These are phyloP conservation scores for Barbarea vulgaris DNA, from an alignment of 345 rosid species.

Conservation along the genomic window DNA sequence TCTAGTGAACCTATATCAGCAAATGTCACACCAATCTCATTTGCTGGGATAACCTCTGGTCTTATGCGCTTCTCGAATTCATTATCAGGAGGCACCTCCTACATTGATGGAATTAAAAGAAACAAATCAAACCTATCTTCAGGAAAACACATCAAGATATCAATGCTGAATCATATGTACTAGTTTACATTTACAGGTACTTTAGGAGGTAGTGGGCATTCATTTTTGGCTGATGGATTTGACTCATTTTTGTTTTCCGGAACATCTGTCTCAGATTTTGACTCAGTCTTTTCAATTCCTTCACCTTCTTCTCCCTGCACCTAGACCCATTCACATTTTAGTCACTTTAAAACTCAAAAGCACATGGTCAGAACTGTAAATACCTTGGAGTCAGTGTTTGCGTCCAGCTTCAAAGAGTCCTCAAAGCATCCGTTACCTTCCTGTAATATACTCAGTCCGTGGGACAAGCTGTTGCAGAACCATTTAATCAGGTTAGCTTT, in stretches of 20 bases:
- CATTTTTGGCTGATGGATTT: slow-evolving; percentile 56
- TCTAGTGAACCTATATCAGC: slow-evolving; percentile 93
- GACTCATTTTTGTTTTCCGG: slow-evolving; percentile 35
- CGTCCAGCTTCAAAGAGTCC: slow-evolving; percentile 69
- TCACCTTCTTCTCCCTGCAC: slow-evolving; percentile 56
- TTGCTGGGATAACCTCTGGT: slow-evolving; percentile 98
- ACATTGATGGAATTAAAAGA: neutral
- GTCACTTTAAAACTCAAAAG: neutral
- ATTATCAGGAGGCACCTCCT: slow-evolving; percentile 90
- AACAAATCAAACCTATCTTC: neutral
- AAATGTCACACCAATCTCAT: slow-evolving; percentile 95
- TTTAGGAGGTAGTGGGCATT: slow-evolving; percentile 62
- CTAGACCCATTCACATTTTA: slow-evolving; percentile 11
- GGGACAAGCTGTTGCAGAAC: slow-evolving; percentile 78
- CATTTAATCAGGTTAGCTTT: slow-evolving; percentile 5
- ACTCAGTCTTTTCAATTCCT: slow-evolving; percentile 47
- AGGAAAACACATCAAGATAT: slow-evolving; percentile 9
- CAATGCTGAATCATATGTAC: slow-evolving; percentile 2
- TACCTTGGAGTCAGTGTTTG: slow-evolving; percentile 79
- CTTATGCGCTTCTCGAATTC: slow-evolving; percentile 96
- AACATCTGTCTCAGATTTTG: slow-evolving; percentile 47
- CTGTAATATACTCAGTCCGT: slow-evolving; percentile 86
- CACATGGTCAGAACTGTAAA: slow-evolving; percentile 22
- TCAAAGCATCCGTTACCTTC: slow-evolving; percentile 65
- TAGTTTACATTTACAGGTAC: slow-evolving; percentile 53